These are phyloP conservation scores for Boletus tylopilopsis DNA, from an alignment of 768 basidiomycete genomes.

Conservation along the genomic window DNA sequence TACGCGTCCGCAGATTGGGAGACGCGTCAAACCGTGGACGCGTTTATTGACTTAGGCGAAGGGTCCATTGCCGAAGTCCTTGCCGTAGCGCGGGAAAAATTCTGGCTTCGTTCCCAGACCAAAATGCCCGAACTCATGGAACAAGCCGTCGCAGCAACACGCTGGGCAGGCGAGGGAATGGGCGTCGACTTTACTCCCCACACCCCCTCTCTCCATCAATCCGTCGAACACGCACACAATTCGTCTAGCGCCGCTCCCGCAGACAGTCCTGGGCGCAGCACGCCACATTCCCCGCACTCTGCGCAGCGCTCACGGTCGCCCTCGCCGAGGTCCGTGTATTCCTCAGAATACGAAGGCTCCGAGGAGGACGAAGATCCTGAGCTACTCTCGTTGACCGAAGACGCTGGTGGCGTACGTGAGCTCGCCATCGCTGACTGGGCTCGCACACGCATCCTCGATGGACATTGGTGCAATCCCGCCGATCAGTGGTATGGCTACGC, in stretches of 20 bases:
- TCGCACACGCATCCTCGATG: slow-evolving; percentile 65
- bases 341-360: slow-evolving; percentile 32
- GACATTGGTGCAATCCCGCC: slow-evolving; percentile 71
- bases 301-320: slow-evolving; percentile 29
- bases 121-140: slow-evolving; percentile 62
- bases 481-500: slow-evolving; percentile 59
- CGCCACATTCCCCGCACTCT: slow-evolving; percentile 25
- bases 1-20: slow-evolving; percentile 54
- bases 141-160: slow-evolving; percentile 62
- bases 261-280: slow-evolving; percentile 21
- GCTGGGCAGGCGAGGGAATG: slow-evolving; percentile 39
- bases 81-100: slow-evolving; percentile 60
- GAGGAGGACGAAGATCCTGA: slow-evolving; percentile 46
- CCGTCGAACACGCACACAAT: slow-evolving; percentile 8
- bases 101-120: slow-evolving; percentile 64
- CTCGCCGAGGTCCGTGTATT: slow-evolving; percentile 28
- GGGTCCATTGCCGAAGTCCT: slow-evolving; percentile 63
- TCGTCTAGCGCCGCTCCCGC: slow-evolving; percentile 3
- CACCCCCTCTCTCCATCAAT: slow-evolving; percentile 10
- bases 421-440: slow-evolving; percentile 73
- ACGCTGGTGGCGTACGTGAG: slow-evolving; percentile 42
- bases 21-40: slow-evolving; percentile 60
- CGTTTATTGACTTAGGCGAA: slow-evolving; percentile 72
- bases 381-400: slow-evolving; percentile 42
- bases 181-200: slow-evolving; percentile 28